Evolutionary conservation across 257 asterid species (phyloP).

Genomic region (Plantago elongata): DNA sequence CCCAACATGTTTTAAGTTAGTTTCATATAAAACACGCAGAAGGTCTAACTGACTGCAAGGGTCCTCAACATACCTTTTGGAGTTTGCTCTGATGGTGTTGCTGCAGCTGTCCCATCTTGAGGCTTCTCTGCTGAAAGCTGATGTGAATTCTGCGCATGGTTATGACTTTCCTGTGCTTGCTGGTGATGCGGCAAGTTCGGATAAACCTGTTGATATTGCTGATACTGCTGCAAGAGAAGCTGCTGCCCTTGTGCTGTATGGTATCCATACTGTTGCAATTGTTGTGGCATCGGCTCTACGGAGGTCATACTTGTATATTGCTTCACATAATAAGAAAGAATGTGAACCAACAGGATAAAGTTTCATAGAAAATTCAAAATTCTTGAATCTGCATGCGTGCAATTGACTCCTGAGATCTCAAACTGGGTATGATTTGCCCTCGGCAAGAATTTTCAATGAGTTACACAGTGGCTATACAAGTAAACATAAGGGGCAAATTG

Average conservation of each 20-base stretch:
- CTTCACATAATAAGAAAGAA: slow-evolving; percentile 16
- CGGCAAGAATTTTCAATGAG: too few relatives aligned
- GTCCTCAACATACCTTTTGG: slow-evolving; percentile 27
- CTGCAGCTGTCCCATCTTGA: slow-evolving; percentile 25
- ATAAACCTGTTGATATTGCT: slow-evolving; percentile 52
- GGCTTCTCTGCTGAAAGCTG: slow-evolving; percentile 28
- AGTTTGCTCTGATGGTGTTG: slow-evolving; percentile 27
- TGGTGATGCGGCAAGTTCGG: slow-evolving; percentile 37
- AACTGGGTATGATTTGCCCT: too few relatives aligned
- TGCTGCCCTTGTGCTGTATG: slow-evolving; percentile 47
- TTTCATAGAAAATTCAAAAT: too few relatives aligned
- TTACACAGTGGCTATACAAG: too few relatives aligned
- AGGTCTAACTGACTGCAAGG: too few relatives aligned
- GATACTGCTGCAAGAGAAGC: slow-evolving; percentile 64
- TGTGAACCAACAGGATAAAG: background rate
- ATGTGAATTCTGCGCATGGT: slow-evolving; percentile 26
- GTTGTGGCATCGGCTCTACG: slow-evolving; percentile 32
- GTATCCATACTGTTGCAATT: slow-evolving; percentile 47
- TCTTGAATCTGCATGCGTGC: too few relatives aligned
- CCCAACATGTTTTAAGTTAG: background rate
- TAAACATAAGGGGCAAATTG: too few relatives aligned
- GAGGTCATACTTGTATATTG: slow-evolving; percentile 20
- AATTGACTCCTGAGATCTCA: too few relatives aligned
- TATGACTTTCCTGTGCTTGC: slow-evolving; percentile 38
- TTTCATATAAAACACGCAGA: background rate